These are phyloP conservation scores for Fusarium siculi DNA, from an alignment of 2,329 filamentous ascomycete genomes.

Conservation along the genomic window DNA sequence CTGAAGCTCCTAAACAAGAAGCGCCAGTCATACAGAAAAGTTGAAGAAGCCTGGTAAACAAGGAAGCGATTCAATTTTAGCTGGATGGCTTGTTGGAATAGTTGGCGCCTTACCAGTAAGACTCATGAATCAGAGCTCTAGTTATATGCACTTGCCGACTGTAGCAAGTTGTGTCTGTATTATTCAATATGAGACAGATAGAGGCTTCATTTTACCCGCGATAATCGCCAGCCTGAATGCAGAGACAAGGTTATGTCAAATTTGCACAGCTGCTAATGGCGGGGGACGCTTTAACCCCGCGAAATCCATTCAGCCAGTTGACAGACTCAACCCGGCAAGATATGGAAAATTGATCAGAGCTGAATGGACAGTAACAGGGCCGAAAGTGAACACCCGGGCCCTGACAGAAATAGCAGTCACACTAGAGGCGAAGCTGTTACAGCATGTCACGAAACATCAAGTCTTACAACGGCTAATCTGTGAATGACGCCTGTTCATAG, in stretches of 20 bases:
- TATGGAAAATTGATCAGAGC: not conserved
- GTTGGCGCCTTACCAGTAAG: not conserved
- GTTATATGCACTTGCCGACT: not conserved
- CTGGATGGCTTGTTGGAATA: not conserved
- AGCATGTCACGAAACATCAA: conserved; percentile 2
- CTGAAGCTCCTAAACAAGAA: not conserved
- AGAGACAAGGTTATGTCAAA: not conserved
- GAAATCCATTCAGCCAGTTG: conserved; percentile 1
- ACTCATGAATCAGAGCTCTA: not conserved
- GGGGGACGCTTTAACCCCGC: conserved; percentile 20
- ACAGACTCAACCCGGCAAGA: conserved; percentile 7
- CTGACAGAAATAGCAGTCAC: not conserved
- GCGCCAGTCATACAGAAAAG: not conserved
- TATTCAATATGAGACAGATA: not conserved
- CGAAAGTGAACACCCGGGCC: conserved; percentile 3
- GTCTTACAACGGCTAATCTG: conserved; percentile 24
- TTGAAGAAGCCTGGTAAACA: not conserved
- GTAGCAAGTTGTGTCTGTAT: not conserved
- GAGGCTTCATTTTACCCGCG: not conserved
- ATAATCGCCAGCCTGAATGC: conserved; percentile 17
- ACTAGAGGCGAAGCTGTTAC: conserved; percentile 3
- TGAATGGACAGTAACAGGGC: conserved; percentile 21
- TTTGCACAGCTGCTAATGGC: conserved; percentile 3
- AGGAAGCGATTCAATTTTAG: not conserved
- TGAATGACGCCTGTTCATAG: conserved; percentile 23